phyloP scores from a whole-genome alignment of 768 basidiomycete species.

The Hebeloma cylindrosporum region DNA sequence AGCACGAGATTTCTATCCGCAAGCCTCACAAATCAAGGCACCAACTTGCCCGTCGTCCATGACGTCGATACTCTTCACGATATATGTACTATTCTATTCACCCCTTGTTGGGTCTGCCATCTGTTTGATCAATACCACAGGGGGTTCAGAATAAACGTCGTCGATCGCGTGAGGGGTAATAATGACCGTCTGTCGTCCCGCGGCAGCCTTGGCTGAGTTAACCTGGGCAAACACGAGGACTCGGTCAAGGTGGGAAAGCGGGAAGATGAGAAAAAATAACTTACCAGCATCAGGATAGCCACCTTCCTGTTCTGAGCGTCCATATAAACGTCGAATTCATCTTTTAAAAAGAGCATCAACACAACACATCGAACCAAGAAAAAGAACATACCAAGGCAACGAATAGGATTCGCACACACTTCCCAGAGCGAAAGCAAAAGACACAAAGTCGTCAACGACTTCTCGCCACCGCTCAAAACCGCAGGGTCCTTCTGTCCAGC shows the following conservation, averaged over 20 bases:
- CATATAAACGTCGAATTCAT: slow-evolving; percentile 12
- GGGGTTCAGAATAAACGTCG: slow-evolving; percentile 8
- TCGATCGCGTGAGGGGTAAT: slow-evolving; percentile 10
- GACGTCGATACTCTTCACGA: too few species aligned
- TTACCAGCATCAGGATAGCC: slow-evolving; percentile 10
- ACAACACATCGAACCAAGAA: not conserved
- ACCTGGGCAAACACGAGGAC: not conserved
- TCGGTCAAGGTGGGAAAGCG: not conserved
- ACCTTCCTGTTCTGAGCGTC: slow-evolving; percentile 3
- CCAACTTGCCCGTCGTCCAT: too few species aligned
- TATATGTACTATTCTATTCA: too few species aligned
- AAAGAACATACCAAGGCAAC: slow-evolving; percentile 4
- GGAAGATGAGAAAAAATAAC: not conserved
- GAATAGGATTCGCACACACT: slow-evolving; percentile 1
- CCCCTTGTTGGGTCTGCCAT: slow-evolving; percentile 6
- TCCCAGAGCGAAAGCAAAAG: slow-evolving; percentile 10
- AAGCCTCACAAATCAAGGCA: too few species aligned
- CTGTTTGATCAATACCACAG: slow-evolving; percentile 10
- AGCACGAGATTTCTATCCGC: too few species aligned
- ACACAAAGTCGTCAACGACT: slow-evolving; percentile 5
- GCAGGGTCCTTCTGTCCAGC: slow-evolving; percentile 6
- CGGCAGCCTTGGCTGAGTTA: slow-evolving; percentile 5
- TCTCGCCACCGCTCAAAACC: slow-evolving; percentile 8
- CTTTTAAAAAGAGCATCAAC: not conserved
- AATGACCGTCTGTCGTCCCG: slow-evolving; percentile 11